Evolutionary conservation across 208 protist species (phyloP), one percentile per base, ranked within the genome.

Genomic region (Trypanosoma cruzi): DNA sequence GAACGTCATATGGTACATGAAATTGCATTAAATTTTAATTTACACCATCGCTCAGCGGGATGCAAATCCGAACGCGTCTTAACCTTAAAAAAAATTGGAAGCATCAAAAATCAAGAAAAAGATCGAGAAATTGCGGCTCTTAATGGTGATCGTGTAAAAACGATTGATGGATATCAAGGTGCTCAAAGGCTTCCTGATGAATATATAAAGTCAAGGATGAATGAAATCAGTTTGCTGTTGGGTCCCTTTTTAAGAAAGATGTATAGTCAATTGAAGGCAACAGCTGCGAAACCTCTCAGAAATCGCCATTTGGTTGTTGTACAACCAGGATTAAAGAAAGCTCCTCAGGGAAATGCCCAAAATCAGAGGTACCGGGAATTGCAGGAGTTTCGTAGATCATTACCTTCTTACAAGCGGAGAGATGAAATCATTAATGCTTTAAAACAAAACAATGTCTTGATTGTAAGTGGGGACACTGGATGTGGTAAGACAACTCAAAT

Each of bases 401-500:
- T 95, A 16, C 90, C 90, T 6, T 71, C 90, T 4, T 92, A 83
- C 42, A 74, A 67, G 32, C 64, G 74, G 46, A 67, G 78, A 32
- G 67, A 72, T 32, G 70, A 89, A 24, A 90, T 97, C 48, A 59
- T 96, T 52, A 50, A 75, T 32, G 66, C 76, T 18, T 76, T 97
- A n/a, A 65, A 64, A 24, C 60, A 79, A 0, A 93, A 88, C 48
- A 73, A 78, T 62, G 84, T 95, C 3, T 64, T 90, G 40, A 68
- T 97, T 40, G 81, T 99, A 6, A 96, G 98, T 64, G 98, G 98
- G 34, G 98, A 99, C 60, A 99, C 98, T 4, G 98, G 98, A 31
- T 98, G 93, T 36, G 98, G 98, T 42, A 99, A 99, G 74, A 99
- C 95, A 6, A 99, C 97, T 20, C 96, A 98, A 81, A 94, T 98